Base-by-base conservation (phyloP, 371 early-diverging fungal species). In the Mortierella sp. region DNA sequence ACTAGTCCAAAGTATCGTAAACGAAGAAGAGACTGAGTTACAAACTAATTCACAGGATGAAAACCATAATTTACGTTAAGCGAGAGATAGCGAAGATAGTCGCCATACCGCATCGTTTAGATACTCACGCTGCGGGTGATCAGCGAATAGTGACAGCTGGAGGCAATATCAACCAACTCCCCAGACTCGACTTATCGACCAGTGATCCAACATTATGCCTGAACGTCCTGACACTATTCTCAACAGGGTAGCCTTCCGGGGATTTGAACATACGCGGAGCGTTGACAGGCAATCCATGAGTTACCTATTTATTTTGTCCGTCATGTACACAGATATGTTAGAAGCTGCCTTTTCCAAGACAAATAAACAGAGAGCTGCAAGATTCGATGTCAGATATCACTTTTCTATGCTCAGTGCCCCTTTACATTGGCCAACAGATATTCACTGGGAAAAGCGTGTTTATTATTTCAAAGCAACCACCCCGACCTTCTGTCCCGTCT, bases 381-480 rank as follows among this genome's bases (percentile, higher is more conserved):
- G 44, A 43, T 15, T 4, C 19, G 39, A n/a, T n/a, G n/a, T n/a
- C n/a, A 11, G 47, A 24, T 51, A 26, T 2, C 56, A n/a, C n/a
- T n/a, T n/a, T n/a, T n/a, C n/a, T n/a, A n/a, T n/a, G n/a, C n/a
- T n/a, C n/a, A n/a, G n/a, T n/a, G n/a, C n/a, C n/a, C n/a, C n/a
- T 87, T 72, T 88, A 98, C 94, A 66, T 95, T 97, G 28, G 97
- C 94, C 46, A 99, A 80, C 24, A 98, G 87, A 70, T 99, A 98
- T 60, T 99, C 98, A 0, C n/a, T n/a, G n/a, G n/a, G 15, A 15
- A 32, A 21, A 19, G 51, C 51, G 34, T 51, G 41, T 30, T 30
- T 42, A 47, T 54, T 41, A 52, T 30, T 31, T 21, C 0, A 73
- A 37, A 1, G 58, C 59, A 11, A 73, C 75, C 3, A 60, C 49